Base-by-base conservation (phyloP, 2,329 filamentous ascomycete species). In the Diaporthe sp. region DNA sequence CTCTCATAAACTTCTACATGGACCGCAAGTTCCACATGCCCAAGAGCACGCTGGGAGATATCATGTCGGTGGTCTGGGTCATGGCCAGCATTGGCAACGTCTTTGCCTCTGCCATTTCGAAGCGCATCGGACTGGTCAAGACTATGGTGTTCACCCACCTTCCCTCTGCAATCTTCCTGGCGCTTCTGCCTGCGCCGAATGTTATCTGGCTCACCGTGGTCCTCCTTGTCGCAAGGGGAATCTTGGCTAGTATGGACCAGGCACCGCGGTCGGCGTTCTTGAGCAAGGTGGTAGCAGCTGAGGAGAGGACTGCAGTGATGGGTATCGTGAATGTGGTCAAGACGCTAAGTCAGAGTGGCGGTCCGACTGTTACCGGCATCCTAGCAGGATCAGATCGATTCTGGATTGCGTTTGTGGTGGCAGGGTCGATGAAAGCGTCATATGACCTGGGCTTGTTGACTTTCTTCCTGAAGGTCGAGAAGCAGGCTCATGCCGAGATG, bases 101-200 rank as follows among this genome's bases (percentile, higher is more conserved):
- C 17, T 83, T 88, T 0, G 89, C 90, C 0, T 87, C 88, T 7
- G 88, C 89, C 6, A 84, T 92, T 2, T 88, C 90, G 8, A 88
- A 88, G 39, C 84, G 89, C 7, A 83, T 91, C 51, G 90, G 90
- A 8, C 90, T 95, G 49, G 88, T 94, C 60, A 92, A 91, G 86
- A 94, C 93, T 1, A 95, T 95, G 93, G 92, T 94, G 12, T 93
- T 94, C 80, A 94, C 93, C 0, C 93, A 95, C 79, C 85, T 95
- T 0, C 93, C 93, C 0, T 94, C 92, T 0, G 87, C 93, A 10
- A 83, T 94, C 37, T 92, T 92, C 78, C 87, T 94, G 1, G 85
- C 90, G 19, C 82, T 94, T 28, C 90, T 95, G 31, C 90, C 91
- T 0, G 79, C 92, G 0, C 91, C 92, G 0, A 82, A 85, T 28